Conservation (phyloP, 2,329 filamentous ascomycete genomes). For the Cladobotryum mycophilum region DNA sequence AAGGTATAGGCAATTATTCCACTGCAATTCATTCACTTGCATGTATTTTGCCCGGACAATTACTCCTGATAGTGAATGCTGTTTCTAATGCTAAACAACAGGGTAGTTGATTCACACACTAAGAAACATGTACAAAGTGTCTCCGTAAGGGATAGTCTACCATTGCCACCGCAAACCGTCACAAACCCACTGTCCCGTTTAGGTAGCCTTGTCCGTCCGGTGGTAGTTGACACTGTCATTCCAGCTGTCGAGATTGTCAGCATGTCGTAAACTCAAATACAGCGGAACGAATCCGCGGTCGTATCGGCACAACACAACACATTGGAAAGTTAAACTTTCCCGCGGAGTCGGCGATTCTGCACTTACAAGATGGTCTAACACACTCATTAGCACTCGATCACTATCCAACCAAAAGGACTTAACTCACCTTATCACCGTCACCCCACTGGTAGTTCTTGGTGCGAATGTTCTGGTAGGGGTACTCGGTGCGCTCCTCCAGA, state of each 20-base stretch:
- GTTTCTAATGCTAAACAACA: neutral
- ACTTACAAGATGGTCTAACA: conserved; percentile 48
- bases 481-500: conserved; percentile 85
- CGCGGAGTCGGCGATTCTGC: neutral
- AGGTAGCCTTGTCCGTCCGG: conserved; percentile 72
- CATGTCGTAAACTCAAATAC: neutral
- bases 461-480: conserved; percentile 96
- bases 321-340: neutral
- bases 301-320: neutral
- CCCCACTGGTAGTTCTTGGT: conserved; percentile 94
- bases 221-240: conserved; percentile 94
- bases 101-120: conserved; percentile 4
- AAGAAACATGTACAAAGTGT: conserved; percentile 28
- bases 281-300: neutral
- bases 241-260: conserved; percentile 56
- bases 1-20: neutral
- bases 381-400: conserved; percentile 18
- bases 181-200: conserved; percentile 22
- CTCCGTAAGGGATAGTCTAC: conserved; percentile 24
- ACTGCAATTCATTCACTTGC: too few relatives aligned
- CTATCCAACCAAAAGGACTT: conserved; percentile 1
- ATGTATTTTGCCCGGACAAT: too few relatives aligned
- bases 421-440: conserved; percentile 81
- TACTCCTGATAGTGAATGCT: neutral
- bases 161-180: conserved; percentile 18